phyloP scores from a whole-genome alignment of 345 rosid species.

The Hirschfeldia incana region DNA sequence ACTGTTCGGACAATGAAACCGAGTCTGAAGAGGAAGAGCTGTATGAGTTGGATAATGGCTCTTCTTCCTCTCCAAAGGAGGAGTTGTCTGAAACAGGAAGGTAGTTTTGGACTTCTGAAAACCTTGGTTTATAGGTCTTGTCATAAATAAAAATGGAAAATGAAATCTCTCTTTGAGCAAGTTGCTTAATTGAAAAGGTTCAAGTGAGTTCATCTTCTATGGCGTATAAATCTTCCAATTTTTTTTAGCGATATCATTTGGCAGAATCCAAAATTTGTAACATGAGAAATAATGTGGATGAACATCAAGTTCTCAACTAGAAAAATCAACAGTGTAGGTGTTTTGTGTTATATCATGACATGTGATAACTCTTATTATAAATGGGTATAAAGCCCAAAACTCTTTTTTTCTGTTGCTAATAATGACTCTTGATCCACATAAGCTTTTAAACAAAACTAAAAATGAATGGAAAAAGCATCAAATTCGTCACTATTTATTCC shows the following conservation, averaged over 20 bases:
- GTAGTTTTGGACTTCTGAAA: not conserved
- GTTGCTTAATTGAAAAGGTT: not conserved
- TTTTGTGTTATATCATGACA: not conserved
- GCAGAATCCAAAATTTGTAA: not conserved
- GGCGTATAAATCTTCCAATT: not conserved
- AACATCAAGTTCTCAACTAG: conserved; percentile 1
- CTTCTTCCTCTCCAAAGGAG: conserved; percentile 11
- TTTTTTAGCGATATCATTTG: not conserved
- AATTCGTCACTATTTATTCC: not conserved
- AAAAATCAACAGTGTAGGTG: not conserved
- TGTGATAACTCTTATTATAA: not conserved
- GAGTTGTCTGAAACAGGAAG: not conserved
- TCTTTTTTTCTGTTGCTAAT: not conserved
- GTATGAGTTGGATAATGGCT: not conserved
- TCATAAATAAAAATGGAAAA: not conserved
- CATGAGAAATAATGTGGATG: not conserved
- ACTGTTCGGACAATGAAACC: conserved; percentile 37
- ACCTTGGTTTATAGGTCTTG: not conserved
- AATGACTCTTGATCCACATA: not conserved
- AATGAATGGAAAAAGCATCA: not conserved
- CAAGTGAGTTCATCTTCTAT: not conserved
- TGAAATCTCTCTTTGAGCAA: not conserved
- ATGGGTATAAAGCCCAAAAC: not conserved
- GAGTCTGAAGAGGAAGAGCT: conserved; percentile 40
- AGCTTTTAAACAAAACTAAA: not conserved